Evolutionary conservation across 2,329 filamentous ascomycete genomes (phyloP).

Genomic region (Furcasterigmium furcatum): DNA sequence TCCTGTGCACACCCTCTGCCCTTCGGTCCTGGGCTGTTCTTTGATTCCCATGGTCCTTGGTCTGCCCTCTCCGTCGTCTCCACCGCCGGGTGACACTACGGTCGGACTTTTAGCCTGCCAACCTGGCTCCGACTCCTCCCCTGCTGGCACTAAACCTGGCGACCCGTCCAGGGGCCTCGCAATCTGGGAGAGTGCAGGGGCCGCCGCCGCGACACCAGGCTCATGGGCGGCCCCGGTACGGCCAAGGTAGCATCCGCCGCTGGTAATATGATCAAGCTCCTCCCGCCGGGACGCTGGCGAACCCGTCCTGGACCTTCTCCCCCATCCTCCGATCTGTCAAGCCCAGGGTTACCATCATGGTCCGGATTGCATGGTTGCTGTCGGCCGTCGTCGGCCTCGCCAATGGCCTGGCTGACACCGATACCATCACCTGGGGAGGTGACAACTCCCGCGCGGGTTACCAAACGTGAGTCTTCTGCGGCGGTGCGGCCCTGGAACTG

Average conservation of each 20-base stretch:
- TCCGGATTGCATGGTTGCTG: constrained; percentile 14
- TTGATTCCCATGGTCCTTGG: no score
- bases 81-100: no score
- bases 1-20: no score
- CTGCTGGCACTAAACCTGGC: no score
- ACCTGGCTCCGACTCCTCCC: background rate
- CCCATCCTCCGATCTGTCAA: constrained; percentile 3
- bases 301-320: background rate
- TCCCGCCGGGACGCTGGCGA: constrained; percentile 1
- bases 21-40: no score
- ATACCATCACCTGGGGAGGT: constrained; percentile 59
- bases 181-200: no score
- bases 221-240: background rate
- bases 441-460: constrained; percentile 53
- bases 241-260: background rate
- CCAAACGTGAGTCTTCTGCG: constrained; percentile 41
- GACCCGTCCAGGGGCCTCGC: no score
- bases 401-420: constrained; percentile 37
- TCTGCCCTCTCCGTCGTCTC: no score
- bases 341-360: constrained; percentile 7
- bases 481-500: no score
- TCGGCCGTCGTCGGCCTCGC: constrained; percentile 27
- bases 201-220: no score
- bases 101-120: no score
- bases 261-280: constrained; percentile 2